Evolutionary conservation across 176 grass and related monocot genomes (phyloP), one percentile per base, ranked within the genome.

Genomic region (Poa annua): DNA sequence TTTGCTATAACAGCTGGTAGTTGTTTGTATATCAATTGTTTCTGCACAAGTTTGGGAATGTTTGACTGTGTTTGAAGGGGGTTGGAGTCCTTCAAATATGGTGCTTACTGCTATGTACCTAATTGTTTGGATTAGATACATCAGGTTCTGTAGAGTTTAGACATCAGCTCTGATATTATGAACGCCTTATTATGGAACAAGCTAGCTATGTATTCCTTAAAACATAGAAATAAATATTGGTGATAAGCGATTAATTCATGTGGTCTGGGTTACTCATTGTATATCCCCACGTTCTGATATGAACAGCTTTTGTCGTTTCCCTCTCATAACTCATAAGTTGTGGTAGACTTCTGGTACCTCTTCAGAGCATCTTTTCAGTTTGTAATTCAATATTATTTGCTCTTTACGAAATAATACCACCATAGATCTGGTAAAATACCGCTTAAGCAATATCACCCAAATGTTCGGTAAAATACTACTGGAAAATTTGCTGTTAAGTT

Each of bases 251-350:
- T 82, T 13, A 42, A 68, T 26, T 47, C 66, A 10, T 50, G 35
- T 47, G 57, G 35, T 3, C 29, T 29, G 35, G 12, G 26, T 66
- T 66, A 11, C 66, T 51, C 13, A 20, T 53, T 53, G 10, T 80
- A 64, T 53, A 42, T 25, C 32, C 21, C 57, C 47, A 86, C 69
- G 74, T 74, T 81, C 57, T 80, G 77, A 65, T 75, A 16, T 55
- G 17, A 52, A 35, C 17, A 42, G 22, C 1, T 36, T 36, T 22
- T 80, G 11, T 66, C 10, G 11, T 49, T 79, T 78, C 13, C 9
- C 36, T 68, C 4, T n/a, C 19, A 86, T n/a, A n/a, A n/a, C n/a
- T 19, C 6, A 54, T 21, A 56, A 69, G n/a, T 38, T 47, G 41
- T 76, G 8, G 61, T 12, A 59, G 36, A 44, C 7, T 24, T 7